Base-by-base conservation (phyloP, 208 protist genomes). In the Wallacemonas sp. region DNA sequence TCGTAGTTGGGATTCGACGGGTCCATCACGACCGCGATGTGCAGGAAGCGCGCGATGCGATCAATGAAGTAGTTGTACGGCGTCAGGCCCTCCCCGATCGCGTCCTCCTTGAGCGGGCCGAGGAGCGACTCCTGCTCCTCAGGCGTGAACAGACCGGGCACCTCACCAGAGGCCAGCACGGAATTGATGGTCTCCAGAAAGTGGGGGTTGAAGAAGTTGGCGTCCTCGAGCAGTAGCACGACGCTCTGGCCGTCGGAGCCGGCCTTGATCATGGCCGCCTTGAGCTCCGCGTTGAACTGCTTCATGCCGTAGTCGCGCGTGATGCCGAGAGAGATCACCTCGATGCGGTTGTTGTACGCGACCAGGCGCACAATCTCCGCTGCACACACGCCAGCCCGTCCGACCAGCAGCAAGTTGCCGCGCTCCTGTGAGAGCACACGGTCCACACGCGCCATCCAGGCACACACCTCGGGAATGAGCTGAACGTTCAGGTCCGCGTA, bases 51-150 rank as follows among this genome's bases (percentile, higher is more conserved):
- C 19, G 77, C 70, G 44, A 99, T 93, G 29, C 97, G 90, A 41
- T 91, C 76, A 24, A 97, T 78, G 70, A 99, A 98, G 68, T 91
- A 97, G 60, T 81, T 77, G 70, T 97, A 97, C 21, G 83, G 44
- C 46, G 85, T 83, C 73, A 95, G 88, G 29, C 94, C 95, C 52
- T 96, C 88, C 6, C 79, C 80, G 3, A 72, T 5, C 9, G 90
- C 85, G 58, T 97, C 92, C 44, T 97, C 93, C 76, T 97, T 95
- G 19, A 99, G 81, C 6, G 96, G 92, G 6, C 62, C 81, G 1
- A 99, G 81, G 34, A 99, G 56, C n/a, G 92, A 83, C 16, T 99
- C 98, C 19, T 98, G 85, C 78, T 99, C 98, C 71, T 99, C 95
- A 12, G 87, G 82, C 23, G 90, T 82, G 80, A 98, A 99, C 11